Evolutionary conservation across 2,329 filamentous ascomycete species (phyloP).

Genomic region (Pyrenophora graminea): DNA sequence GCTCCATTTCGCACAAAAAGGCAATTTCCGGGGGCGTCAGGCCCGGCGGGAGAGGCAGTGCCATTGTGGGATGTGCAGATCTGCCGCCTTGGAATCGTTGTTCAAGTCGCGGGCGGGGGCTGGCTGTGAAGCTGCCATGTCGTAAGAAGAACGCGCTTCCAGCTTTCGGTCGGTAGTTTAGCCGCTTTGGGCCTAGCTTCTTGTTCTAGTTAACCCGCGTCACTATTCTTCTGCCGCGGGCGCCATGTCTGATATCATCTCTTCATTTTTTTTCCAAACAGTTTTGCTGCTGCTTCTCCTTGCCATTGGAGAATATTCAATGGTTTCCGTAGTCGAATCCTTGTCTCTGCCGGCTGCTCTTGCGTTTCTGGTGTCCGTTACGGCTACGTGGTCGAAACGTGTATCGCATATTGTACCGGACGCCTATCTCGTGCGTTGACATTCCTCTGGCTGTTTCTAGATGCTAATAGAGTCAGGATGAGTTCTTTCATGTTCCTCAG

Average conservation of each 20-base stretch:
- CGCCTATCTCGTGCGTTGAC: slow-evolving; percentile 60
- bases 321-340: slow-evolving; percentile 27
- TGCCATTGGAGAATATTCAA: slow-evolving; percentile 5
- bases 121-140: neutral
- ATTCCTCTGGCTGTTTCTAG: neutral
- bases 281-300: neutral
- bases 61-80: slow-evolving; percentile 54
- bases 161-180: slow-evolving; percentile 11
- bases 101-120: slow-evolving; percentile 3
- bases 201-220: slow-evolving; percentile 16
- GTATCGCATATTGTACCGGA: slow-evolving; percentile 58
- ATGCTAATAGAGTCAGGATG: slow-evolving; percentile 63
- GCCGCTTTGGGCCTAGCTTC: slow-evolving; percentile 27
- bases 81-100: slow-evolving; percentile 14
- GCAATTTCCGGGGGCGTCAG: slow-evolving; percentile 86
- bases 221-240: neutral
- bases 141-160: slow-evolving; percentile 8
- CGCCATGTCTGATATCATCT: slow-evolving; percentile 1
- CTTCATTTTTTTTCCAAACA: neutral
- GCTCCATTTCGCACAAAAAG: slow-evolving; percentile 97
- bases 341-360: slow-evolving; percentile 33
- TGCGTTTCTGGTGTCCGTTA: slow-evolving; percentile 25
- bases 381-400: slow-evolving; percentile 32
- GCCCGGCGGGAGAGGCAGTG: slow-evolving; percentile 65
- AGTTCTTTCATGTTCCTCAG: slow-evolving; percentile 88